Evolutionary conservation across 2,329 filamentous ascomycete genomes (phyloP).

Genomic region (Colletotrichum agaves): DNA sequence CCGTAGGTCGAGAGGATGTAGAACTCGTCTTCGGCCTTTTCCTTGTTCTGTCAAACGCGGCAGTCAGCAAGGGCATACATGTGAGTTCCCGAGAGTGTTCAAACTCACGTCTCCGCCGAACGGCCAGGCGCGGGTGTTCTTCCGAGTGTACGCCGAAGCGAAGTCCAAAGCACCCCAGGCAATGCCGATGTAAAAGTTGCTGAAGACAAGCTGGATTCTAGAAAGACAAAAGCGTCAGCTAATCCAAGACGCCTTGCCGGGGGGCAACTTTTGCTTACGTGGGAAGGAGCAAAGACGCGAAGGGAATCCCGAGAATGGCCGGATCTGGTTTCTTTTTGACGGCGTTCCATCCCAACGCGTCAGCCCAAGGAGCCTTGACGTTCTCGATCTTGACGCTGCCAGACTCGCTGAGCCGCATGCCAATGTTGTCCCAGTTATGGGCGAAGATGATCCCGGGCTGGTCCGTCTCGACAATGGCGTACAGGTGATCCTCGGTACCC

Average conservation of each 20-base stretch:
- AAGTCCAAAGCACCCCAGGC: conserved; percentile 66
- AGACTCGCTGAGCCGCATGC: conserved; percentile 71
- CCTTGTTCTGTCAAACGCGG: conserved; percentile 56
- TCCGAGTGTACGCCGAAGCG: conserved; percentile 66
- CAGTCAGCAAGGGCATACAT: neutral
- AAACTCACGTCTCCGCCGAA: conserved; percentile 67
- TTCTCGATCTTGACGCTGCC: conserved; percentile 70
- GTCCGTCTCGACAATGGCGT: conserved; percentile 67
- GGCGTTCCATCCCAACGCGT: conserved; percentile 70
- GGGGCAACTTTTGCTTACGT: conserved; percentile 50
- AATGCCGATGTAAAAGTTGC: conserved; percentile 74
- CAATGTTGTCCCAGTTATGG: conserved; percentile 74
- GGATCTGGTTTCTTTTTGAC: conserved; percentile 61
- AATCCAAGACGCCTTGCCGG: neutral
- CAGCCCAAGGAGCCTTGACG: conserved; percentile 65
- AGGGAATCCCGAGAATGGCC: conserved; percentile 62
- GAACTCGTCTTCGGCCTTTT: conserved; percentile 69
- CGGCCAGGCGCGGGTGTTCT: conserved; percentile 70
- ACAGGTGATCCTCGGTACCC: conserved; percentile 69
- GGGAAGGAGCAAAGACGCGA: conserved; percentile 67
- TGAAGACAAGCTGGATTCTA: conserved; percentile 72
- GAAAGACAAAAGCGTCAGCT: neutral
- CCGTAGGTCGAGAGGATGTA: conserved; percentile 74
- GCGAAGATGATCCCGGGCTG: conserved; percentile 67
- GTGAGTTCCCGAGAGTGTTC: neutral